These are phyloP conservation scores for Tetracladium setigerum DNA, from an alignment of 495 filamentous ascomycete genomes.

Conservation along the genomic window DNA sequence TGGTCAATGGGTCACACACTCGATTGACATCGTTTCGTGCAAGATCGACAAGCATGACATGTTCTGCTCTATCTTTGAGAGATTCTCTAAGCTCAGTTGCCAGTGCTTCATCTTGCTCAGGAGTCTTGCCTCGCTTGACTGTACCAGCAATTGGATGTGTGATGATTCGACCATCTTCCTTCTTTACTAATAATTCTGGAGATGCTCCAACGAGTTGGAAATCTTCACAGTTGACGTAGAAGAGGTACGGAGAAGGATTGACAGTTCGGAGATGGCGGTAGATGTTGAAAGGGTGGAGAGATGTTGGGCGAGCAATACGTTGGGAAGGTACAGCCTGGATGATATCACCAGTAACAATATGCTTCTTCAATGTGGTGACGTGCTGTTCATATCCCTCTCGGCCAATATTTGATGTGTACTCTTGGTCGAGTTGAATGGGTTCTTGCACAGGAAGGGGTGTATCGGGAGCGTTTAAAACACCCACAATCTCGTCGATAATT, in stretches of 20 bases:
- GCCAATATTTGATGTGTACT: constrained; percentile 93
- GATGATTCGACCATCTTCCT: constrained; percentile 79
- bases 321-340: constrained; percentile 97
- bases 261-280: constrained; percentile 93
- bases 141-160: constrained; percentile 97
- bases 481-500: constrained; percentile 57
- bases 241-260: constrained; percentile 94
- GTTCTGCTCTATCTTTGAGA: constrained; percentile 92
- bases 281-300: constrained; percentile 94
- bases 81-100: constrained; percentile 70
- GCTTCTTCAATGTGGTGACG: constrained; percentile 71
- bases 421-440: constrained; percentile 60
- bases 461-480: constrained; percentile 60
- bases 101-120: constrained; percentile 67
- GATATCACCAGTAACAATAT: constrained; percentile 87
- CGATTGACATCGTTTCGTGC: constrained; percentile 96
- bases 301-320: constrained; percentile 80
- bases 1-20: constrained; percentile 84
- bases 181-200: constrained; percentile 88
- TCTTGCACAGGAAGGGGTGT: constrained; percentile 70
- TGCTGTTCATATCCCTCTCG: constrained; percentile 79
- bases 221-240: constrained; percentile 83
- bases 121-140: constrained; percentile 73
- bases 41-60: constrained; percentile 98
- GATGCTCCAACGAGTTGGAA: constrained; percentile 95